A percentile compares a stretch with the other conserved stretches of the same genome.
phyloP scores from a whole-genome alignment of 106 monocot genomes.

The Platanthera guangdongensis region DNA sequence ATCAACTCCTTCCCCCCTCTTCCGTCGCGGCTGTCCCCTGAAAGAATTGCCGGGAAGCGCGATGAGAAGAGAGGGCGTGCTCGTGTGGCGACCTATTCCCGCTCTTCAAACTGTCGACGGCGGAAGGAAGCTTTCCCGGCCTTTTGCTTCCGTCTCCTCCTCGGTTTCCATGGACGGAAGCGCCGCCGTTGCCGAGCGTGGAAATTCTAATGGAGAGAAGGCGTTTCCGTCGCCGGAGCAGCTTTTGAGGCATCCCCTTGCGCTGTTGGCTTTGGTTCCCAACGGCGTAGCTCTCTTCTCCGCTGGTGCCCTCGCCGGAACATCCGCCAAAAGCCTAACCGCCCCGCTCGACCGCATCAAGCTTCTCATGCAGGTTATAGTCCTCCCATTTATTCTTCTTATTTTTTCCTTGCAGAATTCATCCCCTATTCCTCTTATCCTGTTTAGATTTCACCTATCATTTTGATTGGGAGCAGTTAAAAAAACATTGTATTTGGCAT shows the following conservation, averaged over 20 bases:
- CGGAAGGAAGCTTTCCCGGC: background rate
- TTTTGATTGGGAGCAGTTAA: background rate
- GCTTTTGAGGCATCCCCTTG: conserved; percentile 66
- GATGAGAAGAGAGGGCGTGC: conserved; percentile 7
- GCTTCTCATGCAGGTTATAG: conserved; percentile 79
- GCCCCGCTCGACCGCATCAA: conserved; percentile 93
- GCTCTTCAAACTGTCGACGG: background rate
- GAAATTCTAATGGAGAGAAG: background rate
- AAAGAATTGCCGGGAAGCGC: background rate
- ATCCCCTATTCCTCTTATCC: background rate
- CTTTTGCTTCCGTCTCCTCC: conserved; percentile 8
- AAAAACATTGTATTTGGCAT: no score
- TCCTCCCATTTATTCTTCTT: background rate
- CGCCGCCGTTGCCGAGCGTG: background rate
- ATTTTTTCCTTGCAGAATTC: background rate
- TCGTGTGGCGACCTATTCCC: conserved; percentile 13
- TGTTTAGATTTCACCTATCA: background rate
- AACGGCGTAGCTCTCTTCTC: conserved; percentile 60
- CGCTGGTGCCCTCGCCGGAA: conserved; percentile 73
- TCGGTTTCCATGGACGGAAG: background rate
- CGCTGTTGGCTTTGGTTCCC: conserved; percentile 66
- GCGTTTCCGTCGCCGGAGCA: conserved; percentile 24
- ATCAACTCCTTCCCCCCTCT: background rate
- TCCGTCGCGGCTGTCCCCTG: background rate
- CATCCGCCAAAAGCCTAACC: conserved; percentile 75